Evolutionary conservation across 164 flowering plant genomes (phyloP).

Genomic region (Piper longum): DNA sequence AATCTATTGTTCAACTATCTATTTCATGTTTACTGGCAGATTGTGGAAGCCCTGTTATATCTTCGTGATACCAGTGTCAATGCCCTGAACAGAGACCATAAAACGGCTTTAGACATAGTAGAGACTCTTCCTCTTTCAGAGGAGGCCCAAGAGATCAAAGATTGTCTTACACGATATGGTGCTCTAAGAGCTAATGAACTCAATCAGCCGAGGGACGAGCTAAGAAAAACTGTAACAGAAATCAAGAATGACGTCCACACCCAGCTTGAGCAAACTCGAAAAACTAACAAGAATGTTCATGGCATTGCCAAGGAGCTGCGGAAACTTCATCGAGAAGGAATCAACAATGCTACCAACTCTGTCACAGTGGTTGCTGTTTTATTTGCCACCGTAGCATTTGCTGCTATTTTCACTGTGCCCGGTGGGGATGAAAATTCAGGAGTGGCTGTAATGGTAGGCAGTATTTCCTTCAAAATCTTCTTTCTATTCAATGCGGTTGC

Average conservation of each 20-base stretch:
- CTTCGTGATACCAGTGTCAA: constrained; percentile 58
- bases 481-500: constrained; percentile 58
- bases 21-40: constrained; percentile 24
- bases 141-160: constrained; percentile 47
- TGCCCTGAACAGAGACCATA: constrained; percentile 57
- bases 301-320: constrained; percentile 60
- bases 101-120: constrained; percentile 68
- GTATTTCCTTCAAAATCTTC: constrained; percentile 49
- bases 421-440: constrained; percentile 42
- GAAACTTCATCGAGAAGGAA: constrained; percentile 59
- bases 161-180: constrained; percentile 30
- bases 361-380: constrained; percentile 75
- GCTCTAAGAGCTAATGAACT: constrained; percentile 57
- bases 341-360: constrained; percentile 75
- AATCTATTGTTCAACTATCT: neutral
- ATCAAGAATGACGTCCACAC: constrained; percentile 61
- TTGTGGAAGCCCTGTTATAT: constrained; percentile 36
- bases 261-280: constrained; percentile 63
- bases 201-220: constrained; percentile 69
- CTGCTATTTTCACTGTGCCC: constrained; percentile 71
- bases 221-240: constrained; percentile 53
- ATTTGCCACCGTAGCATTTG: constrained; percentile 72
- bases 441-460: constrained; percentile 33
- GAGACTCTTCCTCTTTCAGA: constrained; percentile 54
- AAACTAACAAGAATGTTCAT: constrained; percentile 51